Evolutionary conservation across 2,329 filamentous ascomycete genomes (phyloP).

Genomic region (Parastagonospora avenae): DNA sequence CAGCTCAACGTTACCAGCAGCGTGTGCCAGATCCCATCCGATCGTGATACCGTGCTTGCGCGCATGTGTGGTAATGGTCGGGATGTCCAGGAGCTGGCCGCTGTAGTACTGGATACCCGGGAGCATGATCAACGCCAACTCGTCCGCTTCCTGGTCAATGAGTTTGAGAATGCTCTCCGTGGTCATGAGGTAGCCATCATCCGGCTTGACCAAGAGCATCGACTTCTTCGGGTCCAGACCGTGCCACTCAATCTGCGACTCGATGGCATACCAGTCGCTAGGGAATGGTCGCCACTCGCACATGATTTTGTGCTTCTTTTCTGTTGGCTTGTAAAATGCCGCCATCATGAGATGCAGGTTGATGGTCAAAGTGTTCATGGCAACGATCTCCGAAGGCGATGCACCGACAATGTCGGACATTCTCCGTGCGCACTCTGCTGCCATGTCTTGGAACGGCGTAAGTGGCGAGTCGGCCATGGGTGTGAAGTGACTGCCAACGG

Average conservation of each 20-base stretch:
- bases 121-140: slow-evolving; percentile 76
- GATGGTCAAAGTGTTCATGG: slow-evolving; percentile 84
- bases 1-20: slow-evolving; percentile 80
- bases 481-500: slow-evolving; percentile 81
- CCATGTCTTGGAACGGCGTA: slow-evolving; percentile 76
- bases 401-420: slow-evolving; percentile 79
- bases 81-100: slow-evolving; percentile 84
- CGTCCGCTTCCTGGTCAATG: slow-evolving; percentile 75
- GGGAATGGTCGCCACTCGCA: slow-evolving; percentile 88
- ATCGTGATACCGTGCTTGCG: slow-evolving; percentile 71
- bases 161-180: slow-evolving; percentile 71
- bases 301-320: slow-evolving; percentile 74
- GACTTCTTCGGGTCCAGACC: slow-evolving; percentile 67
- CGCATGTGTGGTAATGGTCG: slow-evolving; percentile 76
- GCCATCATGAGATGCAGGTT: slow-evolving; percentile 86
- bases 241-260: slow-evolving; percentile 78
- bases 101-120: slow-evolving; percentile 91
- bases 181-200: slow-evolving; percentile 66
- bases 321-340: slow-evolving; percentile 76
- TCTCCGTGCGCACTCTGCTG: slow-evolving; percentile 71
- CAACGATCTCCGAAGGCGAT: slow-evolving; percentile 72
- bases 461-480: slow-evolving; percentile 71
- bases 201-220: slow-evolving; percentile 71
- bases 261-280: slow-evolving; percentile 83
- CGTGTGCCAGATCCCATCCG: slow-evolving; percentile 88